Evolutionary conservation across 1,284 basidiomycete genomes (phyloP), one percentile per base, ranked within the genome.

Genomic region (Coniophora puteana): DNA sequence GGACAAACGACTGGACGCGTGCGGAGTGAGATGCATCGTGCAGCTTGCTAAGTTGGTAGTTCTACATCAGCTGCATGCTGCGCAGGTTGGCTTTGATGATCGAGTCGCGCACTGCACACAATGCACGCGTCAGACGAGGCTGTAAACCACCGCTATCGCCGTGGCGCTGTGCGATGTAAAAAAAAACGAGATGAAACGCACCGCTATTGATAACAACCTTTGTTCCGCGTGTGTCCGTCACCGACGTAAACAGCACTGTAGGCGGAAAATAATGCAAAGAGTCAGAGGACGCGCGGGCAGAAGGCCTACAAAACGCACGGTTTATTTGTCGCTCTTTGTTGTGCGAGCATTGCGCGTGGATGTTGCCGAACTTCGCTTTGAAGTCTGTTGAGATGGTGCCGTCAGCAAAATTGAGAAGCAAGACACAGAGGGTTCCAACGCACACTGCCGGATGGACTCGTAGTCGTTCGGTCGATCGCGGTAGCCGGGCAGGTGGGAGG

Each of bases 171-270:
- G 29, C 6, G n/a, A 18, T 14, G 13, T 4, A 8, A 35, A 24
- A 27, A 21, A 31, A 11, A 29, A 14, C 8, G 27, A 34, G 25
- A 38, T 23, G 5, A n/a, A 21, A 54, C 67, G 40, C 49, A 78
- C 78, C 77, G 40, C 68, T 67, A 20, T 74, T 63, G 46, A 80
- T 80, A 49, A 80, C 80, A 14, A 68, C 75, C 25, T 65, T 65
- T 22, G 78, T 80, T 43, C 68, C 64, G 54, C 71, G 64, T 43
- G 77, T 78, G 57, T 89, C 84, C 12, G 80, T 88, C 35, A 90
- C 85, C 40, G 83, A 74, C n/a, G 87, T 90, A 47, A 83, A 69
- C 59, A 89, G 86, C 43, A 84, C 84, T 87, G 45, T 36, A n/a
- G n/a, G n/a, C n/a, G n/a, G n/a, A n/a, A n/a, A n/a, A n/a, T n/a